Percentiles rank a stretch among this genome's conserved stretches.
phyloP scores from a whole-genome alignment of 164 flowering plant species.

The Stephania japonica region DNA sequence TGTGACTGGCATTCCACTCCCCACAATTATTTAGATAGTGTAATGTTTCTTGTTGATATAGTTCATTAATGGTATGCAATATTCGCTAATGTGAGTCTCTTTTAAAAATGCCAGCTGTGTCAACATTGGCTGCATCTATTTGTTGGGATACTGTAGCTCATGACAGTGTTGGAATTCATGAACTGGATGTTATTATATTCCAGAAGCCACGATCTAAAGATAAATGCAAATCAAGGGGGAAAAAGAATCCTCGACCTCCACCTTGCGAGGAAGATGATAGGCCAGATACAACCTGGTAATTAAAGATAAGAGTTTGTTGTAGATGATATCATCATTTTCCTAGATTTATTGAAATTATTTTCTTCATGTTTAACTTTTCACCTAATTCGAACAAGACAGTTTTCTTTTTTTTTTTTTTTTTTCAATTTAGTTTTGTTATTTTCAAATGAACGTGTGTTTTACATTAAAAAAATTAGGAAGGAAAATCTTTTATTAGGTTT shows the following conservation, averaged over 20 bases:
- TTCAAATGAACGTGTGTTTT: too few relatives aligned
- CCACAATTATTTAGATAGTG: too few relatives aligned
- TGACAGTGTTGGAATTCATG: slow-evolving; percentile 74
- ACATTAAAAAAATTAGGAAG: background rate
- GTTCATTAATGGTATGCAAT: background rate
- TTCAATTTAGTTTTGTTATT: background rate
- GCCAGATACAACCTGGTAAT: slow-evolving; percentile 95
- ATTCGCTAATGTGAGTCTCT: background rate
- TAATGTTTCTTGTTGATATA: background rate
- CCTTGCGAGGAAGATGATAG: slow-evolving; percentile 83
- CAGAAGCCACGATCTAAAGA: slow-evolving; percentile 88
- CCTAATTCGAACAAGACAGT: too few relatives aligned
- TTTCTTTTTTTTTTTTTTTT: too few relatives aligned
- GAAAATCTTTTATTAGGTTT: background rate
- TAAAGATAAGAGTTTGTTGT: slow-evolving; percentile 7
- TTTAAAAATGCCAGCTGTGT: slow-evolving; percentile 47
- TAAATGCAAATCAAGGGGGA: slow-evolving; percentile 76
- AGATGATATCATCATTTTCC: background rate
- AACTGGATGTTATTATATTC: slow-evolving; percentile 71
- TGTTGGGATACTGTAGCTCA: slow-evolving; percentile 93
- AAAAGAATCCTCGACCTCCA: slow-evolving; percentile 73
- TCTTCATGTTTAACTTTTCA: background rate
- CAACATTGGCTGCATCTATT: slow-evolving; percentile 60
- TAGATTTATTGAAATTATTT: background rate
- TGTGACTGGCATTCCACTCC: too few relatives aligned